Percentiles rank a stretch among this genome's conserved stretches.
These are phyloP conservation scores for Prunus mira DNA, from an alignment of 306 rosid species.

Conservation along the genomic window DNA sequence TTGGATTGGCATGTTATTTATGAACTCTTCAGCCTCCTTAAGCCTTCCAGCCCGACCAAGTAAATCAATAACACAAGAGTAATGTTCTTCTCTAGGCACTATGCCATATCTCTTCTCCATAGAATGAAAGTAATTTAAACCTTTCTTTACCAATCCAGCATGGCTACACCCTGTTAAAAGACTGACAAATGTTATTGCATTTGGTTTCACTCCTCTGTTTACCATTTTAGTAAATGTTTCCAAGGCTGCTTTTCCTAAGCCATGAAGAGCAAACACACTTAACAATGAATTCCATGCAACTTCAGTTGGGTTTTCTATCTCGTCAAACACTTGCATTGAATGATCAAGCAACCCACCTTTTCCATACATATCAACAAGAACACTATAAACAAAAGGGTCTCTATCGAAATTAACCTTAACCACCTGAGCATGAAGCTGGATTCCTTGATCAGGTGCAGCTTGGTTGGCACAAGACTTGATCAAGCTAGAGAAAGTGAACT, in stretches of 20 bases:
- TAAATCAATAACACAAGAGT: conserved; percentile 46
- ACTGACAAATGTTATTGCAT: conserved; percentile 46
- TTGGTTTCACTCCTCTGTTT: conserved; percentile 35
- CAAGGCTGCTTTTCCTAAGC: conserved; percentile 43
- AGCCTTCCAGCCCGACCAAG: conserved; percentile 58
- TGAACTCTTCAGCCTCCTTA: conserved; percentile 43
- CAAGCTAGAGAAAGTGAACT: conserved; percentile 63
- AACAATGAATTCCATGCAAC: conserved; percentile 50
- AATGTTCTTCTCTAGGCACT: conserved; percentile 50
- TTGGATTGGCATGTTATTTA: conserved; percentile 49
- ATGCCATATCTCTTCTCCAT: conserved; percentile 51
- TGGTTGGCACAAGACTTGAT: conserved; percentile 55
- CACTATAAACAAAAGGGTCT: conserved; percentile 45
- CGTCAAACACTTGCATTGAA: conserved; percentile 40
- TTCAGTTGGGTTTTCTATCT: conserved; percentile 32
- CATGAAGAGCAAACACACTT: conserved; percentile 50
- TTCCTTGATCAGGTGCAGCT: conserved; percentile 52
- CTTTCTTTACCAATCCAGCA: conserved; percentile 50
- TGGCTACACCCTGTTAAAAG: conserved; percentile 57
- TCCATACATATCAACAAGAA: conserved; percentile 59
- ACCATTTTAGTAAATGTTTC: conserved; percentile 39
- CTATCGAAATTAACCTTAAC: conserved; percentile 42
- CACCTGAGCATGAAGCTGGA: conserved; percentile 57
- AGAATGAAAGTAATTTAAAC: conserved; percentile 42
- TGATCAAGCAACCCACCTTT: conserved; percentile 50